These are phyloP conservation scores for Sporothrix luriei DNA, from an alignment of 2,329 filamentous ascomycete species.

Conservation along the genomic window DNA sequence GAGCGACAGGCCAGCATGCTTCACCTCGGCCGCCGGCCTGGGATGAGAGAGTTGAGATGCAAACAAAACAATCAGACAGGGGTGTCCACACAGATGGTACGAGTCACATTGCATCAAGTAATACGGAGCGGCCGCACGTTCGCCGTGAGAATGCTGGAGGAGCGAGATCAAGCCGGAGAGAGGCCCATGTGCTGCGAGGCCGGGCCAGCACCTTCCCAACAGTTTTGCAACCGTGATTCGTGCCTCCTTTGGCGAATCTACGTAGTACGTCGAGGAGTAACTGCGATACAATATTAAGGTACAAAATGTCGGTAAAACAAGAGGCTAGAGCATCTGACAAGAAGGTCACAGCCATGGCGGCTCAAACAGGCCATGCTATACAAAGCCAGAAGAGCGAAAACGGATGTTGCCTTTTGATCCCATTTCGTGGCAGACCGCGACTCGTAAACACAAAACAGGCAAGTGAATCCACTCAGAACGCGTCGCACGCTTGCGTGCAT, in stretches of 20 bases:
- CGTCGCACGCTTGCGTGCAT: slow-evolving; percentile 29
- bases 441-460: not conserved
- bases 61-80: slow-evolving; percentile 22
- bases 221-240: not conserved
- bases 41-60: slow-evolving; percentile 18
- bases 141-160: slow-evolving; percentile 1
- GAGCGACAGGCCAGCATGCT: slow-evolving; percentile 17
- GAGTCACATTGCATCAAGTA: slow-evolving; percentile 22
- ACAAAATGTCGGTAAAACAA: too few species aligned
- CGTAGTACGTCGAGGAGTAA: not conserved
- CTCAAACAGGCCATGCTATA: not conserved
- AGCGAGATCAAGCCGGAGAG: slow-evolving; percentile 2
- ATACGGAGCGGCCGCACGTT: slow-evolving; percentile 23
- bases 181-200: slow-evolving; percentile 13
- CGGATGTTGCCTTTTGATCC: slow-evolving; percentile 5
- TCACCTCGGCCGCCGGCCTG: not conserved
- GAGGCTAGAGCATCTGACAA: not conserved
- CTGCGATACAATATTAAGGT: not conserved
- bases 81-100: slow-evolving; percentile 19
- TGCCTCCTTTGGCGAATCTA: not conserved
- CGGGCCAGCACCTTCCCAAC: slow-evolving; percentile 9
- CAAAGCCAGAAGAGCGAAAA: not conserved
- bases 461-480: slow-evolving; percentile 21
- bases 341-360: too few species aligned
- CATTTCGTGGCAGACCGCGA: slow-evolving; percentile 12